Evolutionary conservation across 2,329 filamentous ascomycete genomes (phyloP).

Genomic region (Myriosclerotinia duriaeana): DNA sequence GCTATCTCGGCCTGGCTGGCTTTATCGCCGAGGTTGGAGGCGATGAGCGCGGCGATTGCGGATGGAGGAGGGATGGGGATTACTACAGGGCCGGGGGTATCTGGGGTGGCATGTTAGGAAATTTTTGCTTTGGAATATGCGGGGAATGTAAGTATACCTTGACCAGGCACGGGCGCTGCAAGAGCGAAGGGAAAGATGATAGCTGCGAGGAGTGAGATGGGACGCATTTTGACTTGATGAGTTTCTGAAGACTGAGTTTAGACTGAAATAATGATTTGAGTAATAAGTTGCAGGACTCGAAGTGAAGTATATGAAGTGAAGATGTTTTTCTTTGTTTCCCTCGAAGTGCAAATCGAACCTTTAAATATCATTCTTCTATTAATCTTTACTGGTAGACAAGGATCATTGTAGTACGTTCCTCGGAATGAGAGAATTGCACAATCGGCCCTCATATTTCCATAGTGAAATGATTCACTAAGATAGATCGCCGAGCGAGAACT

Average conservation of each 20-base stretch:
- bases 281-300: background rate
- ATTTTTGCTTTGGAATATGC: background rate
- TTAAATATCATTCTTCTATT: background rate
- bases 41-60: background rate
- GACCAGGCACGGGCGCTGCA: conserved; percentile 4
- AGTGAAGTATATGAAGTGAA: background rate
- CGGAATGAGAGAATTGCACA: background rate
- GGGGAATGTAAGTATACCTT: background rate
- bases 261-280: background rate
- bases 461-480: background rate
- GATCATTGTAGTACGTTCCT: background rate
- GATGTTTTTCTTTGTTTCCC: background rate
- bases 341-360: no score
- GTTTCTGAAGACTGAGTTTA: background rate
- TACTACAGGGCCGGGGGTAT: fast-evolving
- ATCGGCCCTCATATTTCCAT: conserved; percentile 6
- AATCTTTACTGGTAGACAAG: no score
- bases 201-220: conserved; percentile 1
- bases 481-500: background rate
- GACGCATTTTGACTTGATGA: conserved; percentile 5
- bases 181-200: conserved; percentile 5
- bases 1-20: background rate
- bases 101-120: background rate
- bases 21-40: background rate
- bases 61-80: background rate